These are phyloP conservation scores for Penium margaritaceum DNA, from an alignment of 139 green algal species.

Conservation along the genomic window DNA sequence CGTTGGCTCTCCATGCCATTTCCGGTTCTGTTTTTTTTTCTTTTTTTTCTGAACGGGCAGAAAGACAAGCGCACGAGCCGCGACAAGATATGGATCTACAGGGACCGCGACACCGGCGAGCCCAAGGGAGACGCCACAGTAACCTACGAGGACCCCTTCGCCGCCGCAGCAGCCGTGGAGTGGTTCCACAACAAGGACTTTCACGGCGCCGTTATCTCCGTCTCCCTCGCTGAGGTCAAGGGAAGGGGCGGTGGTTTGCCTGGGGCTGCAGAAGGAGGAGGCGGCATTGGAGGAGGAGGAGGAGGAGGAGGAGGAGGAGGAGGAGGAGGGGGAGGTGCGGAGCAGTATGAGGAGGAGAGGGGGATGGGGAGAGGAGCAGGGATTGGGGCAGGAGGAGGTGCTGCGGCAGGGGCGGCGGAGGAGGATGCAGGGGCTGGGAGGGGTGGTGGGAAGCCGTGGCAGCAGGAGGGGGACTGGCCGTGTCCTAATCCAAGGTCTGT, in stretches of 20 bases:
- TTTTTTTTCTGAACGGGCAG: no score
- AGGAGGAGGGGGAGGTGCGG: slow-evolving; percentile 1
- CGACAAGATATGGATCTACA: slow-evolving; percentile 45
- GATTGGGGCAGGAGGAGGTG: slow-evolving; percentile 8
- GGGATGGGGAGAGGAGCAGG: background rate
- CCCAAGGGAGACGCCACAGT: slow-evolving; percentile 46
- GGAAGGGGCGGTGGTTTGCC: background rate
- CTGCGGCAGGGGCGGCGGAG: background rate
- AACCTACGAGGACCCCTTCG: slow-evolving; percentile 37
- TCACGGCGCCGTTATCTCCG: background rate
- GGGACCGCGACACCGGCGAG: slow-evolving; percentile 31
- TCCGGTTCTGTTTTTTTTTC: no score
- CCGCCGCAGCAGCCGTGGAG: slow-evolving; percentile 33
- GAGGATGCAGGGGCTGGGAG: no score
- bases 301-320: background rate
- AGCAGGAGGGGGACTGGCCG: slow-evolving; percentile 41
- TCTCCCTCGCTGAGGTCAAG: slow-evolving; percentile 25
- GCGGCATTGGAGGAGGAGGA: background rate
- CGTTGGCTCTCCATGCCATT: background rate
- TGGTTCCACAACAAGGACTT: slow-evolving; percentile 46
- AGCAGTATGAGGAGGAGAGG: background rate
- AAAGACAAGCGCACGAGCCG: slow-evolving; percentile 30
- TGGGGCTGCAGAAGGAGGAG: background rate
- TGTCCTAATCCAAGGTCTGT: slow-evolving; percentile 43
- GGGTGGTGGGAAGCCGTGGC: slow-evolving; percentile 39